These are phyloP conservation scores for Colletotrichum limetticola DNA, from an alignment of 2,329 filamentous ascomycete genomes.

Conservation along the genomic window DNA sequence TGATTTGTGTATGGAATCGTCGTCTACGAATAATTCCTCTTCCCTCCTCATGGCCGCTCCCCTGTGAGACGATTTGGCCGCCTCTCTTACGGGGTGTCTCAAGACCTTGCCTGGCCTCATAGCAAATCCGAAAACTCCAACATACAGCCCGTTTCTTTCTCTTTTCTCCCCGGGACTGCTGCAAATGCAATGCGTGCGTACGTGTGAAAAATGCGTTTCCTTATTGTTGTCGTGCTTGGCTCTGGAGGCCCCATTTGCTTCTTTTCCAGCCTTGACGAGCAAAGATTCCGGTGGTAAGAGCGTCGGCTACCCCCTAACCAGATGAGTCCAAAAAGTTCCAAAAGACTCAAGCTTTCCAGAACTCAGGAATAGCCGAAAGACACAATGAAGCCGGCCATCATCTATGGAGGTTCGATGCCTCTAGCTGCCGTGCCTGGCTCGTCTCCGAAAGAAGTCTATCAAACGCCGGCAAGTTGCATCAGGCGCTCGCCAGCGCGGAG, in stretches of 20 bases:
- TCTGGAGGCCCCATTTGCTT: background rate
- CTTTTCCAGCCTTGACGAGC: background rate
- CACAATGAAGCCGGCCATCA: background rate
- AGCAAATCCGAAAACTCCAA: slow-evolving; percentile 35
- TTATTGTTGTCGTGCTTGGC: slow-evolving; percentile 12
- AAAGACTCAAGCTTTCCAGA: background rate
- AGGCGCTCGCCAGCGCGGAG: slow-evolving; percentile 68
- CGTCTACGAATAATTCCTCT: background rate
- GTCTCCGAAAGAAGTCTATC: slow-evolving; percentile 21
- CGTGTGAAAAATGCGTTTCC: slow-evolving; percentile 4
- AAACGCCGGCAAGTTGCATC: slow-evolving; percentile 57
- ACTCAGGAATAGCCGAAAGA: background rate
- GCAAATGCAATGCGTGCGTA: slow-evolving; percentile 33
- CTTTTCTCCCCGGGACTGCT: slow-evolving; percentile 18
- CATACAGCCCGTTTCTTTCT: slow-evolving; percentile 18
- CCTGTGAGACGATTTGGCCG: background rate
- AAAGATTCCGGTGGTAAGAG: background rate
- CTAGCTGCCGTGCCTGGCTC: background rate
- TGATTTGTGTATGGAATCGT: background rate
- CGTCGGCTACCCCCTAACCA: background rate
- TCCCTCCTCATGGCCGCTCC: background rate
- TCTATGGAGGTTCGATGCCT: background rate
- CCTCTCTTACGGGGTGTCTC: background rate
- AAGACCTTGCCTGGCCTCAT: slow-evolving; percentile 27
- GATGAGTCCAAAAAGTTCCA: background rate